phyloP scores from a whole-genome alignment of 306 rosid species.

The Lagenaria siceraria region DNA sequence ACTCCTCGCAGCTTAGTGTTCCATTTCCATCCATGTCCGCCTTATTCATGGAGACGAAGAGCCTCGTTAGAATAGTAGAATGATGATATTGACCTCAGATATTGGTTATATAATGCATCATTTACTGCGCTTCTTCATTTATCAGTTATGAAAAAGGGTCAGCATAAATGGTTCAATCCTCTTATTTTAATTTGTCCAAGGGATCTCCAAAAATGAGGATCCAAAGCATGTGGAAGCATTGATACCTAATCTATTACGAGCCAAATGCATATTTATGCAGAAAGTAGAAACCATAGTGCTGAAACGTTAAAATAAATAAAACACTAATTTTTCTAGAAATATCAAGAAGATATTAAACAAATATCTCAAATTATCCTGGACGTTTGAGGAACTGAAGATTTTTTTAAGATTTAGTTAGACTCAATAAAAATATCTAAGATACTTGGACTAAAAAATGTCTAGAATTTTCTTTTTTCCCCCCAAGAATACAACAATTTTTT shows the following conservation, averaged over 20 bases:
- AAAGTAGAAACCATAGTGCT: neutral
- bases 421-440: neutral
- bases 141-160: neutral
- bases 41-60: conserved; percentile 18
- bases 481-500: neutral
- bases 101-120: neutral
- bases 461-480: too few species aligned
- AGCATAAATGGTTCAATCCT: neutral
- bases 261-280: neutral
- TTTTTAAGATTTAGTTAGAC: neutral
- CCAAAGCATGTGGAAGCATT: neutral
- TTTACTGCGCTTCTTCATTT: neutral
- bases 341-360: neutral
- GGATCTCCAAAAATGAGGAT: neutral
- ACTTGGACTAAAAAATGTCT: neutral
- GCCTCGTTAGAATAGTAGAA: neutral
- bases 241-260: neutral
- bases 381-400: neutral
- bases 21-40: conserved; percentile 90
- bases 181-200: neutral
- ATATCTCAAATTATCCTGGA: neutral
- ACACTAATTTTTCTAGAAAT: too few species aligned
- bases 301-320: neutral
- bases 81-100: neutral
- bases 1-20: conserved; percentile 60